Evolutionary conservation across 495 filamentous ascomycete species (phyloP).

Genomic region (Penicillium dipodomyicola): DNA sequence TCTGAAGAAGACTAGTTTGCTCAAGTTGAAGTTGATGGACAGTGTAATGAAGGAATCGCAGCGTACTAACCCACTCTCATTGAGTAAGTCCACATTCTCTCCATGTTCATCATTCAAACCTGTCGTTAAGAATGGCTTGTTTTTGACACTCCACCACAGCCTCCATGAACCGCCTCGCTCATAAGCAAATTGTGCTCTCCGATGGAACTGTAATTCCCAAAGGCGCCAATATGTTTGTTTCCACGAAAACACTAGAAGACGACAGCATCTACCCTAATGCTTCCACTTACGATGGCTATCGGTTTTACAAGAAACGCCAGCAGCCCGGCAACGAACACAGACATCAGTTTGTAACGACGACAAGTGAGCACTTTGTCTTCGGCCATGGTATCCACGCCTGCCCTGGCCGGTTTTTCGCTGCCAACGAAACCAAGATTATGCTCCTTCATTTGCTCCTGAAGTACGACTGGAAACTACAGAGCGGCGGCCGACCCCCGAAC

Average conservation of each 20-base stretch:
- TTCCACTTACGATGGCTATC: slow-evolving; percentile 44
- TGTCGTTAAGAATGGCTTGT: background rate
- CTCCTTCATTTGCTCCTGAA: slow-evolving; percentile 47
- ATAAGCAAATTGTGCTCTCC: slow-evolving; percentile 31
- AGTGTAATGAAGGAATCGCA: slow-evolving; percentile 43
- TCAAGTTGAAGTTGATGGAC: slow-evolving; percentile 52
- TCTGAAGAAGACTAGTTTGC: slow-evolving; percentile 48
- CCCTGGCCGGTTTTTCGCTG: slow-evolving; percentile 54
- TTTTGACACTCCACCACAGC: slow-evolving; percentile 23
- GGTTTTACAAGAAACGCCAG: slow-evolving; percentile 46
- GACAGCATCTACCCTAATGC: slow-evolving; percentile 43
- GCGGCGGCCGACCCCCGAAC: slow-evolving; percentile 22
- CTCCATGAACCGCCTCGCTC: slow-evolving; percentile 43
- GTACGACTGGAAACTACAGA: slow-evolving; percentile 52
- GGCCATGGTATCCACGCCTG: slow-evolving; percentile 55
- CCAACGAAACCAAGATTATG: slow-evolving; percentile 48
- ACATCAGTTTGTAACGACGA: slow-evolving; percentile 48
- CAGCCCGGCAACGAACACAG: slow-evolving; percentile 41
- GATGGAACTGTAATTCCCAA: slow-evolving; percentile 37
- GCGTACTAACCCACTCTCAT: slow-evolving; percentile 30
- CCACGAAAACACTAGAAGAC: slow-evolving; percentile 34
- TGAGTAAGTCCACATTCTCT: slow-evolving; percentile 29
- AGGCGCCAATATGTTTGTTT: slow-evolving; percentile 37
- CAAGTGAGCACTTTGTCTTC: slow-evolving; percentile 43
- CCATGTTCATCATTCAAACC: background rate